phyloP scores from a whole-genome alignment of 176 grass and related monocot genomes.

The Raddia guianensis region DNA sequence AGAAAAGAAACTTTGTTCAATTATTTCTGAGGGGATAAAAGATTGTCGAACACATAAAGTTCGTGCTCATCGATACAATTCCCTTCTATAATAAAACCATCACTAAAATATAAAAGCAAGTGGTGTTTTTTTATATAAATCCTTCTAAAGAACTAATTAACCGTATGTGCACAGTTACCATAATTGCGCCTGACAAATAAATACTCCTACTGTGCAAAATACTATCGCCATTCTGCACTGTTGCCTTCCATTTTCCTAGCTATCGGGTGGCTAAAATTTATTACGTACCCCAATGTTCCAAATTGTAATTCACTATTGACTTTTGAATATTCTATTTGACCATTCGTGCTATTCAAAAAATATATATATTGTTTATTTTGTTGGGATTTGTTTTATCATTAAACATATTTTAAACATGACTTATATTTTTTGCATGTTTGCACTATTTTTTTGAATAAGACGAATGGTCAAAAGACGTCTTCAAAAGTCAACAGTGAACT shows the following conservation, averaged over 20 bases:
- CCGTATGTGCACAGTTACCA: not conserved
- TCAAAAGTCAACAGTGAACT: no score
- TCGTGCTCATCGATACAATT: not conserved
- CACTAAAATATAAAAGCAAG: not conserved
- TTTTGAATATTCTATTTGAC: no score
- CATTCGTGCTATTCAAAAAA: no score
- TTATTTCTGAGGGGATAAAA: constrained; percentile 4
- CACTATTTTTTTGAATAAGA: no score
- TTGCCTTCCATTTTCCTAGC: not conserved
- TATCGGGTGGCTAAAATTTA: not conserved
- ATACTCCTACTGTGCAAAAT: not conserved
- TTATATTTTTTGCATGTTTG: no score
- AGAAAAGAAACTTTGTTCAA: not conserved
- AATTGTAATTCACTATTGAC: no score
- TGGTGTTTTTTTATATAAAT: not conserved
- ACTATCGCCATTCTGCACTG: not conserved
- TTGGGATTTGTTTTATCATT: no score
- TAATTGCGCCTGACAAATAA: not conserved
- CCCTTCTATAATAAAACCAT: not conserved
- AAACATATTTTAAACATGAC: no score
- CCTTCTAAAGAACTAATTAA: not conserved
- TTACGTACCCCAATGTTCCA: no score
- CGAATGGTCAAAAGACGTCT: no score
- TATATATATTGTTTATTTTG: no score
- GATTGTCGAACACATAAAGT: not conserved